Evolutionary conservation across 2,329 filamentous ascomycete species (phyloP).

Genomic region (Fusarium brachygibbosum): DNA sequence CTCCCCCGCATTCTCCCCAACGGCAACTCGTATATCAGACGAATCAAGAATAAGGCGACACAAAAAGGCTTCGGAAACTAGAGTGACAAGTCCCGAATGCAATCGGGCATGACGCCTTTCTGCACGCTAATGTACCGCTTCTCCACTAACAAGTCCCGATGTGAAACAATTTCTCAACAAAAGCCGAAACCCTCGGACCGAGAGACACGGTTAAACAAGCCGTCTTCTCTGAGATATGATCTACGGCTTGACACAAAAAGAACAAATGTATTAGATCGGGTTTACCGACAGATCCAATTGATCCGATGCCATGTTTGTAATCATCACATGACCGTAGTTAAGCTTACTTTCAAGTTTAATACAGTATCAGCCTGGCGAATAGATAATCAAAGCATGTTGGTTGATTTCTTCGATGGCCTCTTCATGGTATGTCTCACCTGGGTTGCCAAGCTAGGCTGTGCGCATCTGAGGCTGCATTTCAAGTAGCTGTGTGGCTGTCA

Average conservation of each 20-base stretch:
- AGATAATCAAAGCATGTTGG: too few species aligned
- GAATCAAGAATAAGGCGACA: conserved; percentile 11
- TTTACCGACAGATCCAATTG: too few species aligned
- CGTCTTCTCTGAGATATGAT: neutral
- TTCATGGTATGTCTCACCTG: neutral
- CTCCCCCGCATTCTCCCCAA: conserved; percentile 25
- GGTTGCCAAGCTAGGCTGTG: neutral
- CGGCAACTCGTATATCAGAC: conserved; percentile 10
- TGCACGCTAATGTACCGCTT: neutral
- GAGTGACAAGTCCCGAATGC: conserved; percentile 8
- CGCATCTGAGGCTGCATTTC: neutral
- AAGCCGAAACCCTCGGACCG: conserved; percentile 23
- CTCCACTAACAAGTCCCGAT: neutral
- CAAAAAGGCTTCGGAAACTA: conserved; percentile 9
- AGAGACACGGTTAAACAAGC: conserved; percentile 6
- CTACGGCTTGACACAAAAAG: neutral
- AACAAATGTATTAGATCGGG: too few species aligned
- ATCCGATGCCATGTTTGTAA: too few species aligned
- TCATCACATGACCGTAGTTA: too few species aligned
- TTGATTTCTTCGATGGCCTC: too few species aligned
- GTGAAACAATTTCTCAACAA: conserved; percentile 7
- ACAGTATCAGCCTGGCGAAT: too few species aligned
- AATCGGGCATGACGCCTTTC: conserved; percentile 1
- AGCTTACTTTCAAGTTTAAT: too few species aligned
- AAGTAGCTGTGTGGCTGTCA: neutral